phyloP scores from a whole-genome alignment of 2,329 filamentous ascomycete species.

The Emmonsiellopsis sp. region DNA sequence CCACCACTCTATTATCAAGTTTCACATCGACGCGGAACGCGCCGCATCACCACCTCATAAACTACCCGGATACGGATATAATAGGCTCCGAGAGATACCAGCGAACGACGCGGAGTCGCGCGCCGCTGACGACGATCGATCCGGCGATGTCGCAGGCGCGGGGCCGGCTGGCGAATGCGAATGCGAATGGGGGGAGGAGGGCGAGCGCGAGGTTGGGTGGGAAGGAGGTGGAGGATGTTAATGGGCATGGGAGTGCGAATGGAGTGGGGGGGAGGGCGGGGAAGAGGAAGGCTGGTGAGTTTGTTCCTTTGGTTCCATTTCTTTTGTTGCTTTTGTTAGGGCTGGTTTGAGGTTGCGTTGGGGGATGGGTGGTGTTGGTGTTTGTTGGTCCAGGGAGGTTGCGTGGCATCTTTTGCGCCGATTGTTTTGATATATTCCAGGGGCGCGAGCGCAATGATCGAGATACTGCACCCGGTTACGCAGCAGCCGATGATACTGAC shows the following conservation, averaged over 20 bases:
- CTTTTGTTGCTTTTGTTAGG: slow-evolving; percentile 1
- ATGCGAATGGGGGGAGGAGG: not conserved
- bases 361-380: not conserved
- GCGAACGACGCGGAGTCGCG: slow-evolving; percentile 5
- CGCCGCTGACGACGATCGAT: slow-evolving; percentile 3
- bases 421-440: not conserved
- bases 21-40: slow-evolving; percentile 1
- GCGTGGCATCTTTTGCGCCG: not conserved
- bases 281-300: slow-evolving; percentile 38
- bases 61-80: not conserved
- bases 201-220: slow-evolving; percentile 2
- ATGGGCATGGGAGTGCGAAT: slow-evolving; percentile 2
- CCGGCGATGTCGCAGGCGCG: slow-evolving; percentile 9
- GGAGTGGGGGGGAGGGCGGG: slow-evolving; percentile 14
- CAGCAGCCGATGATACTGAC: slow-evolving; percentile 2
- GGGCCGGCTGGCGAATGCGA: slow-evolving; percentile 4
- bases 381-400: not conserved
- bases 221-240: slow-evolving; percentile 1
- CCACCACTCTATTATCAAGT: slow-evolving; percentile 1
- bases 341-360: not conserved
- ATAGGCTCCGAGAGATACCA: slow-evolving; percentile 1
- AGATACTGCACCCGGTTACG: too few relatives aligned
- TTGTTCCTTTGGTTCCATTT: not conserved
- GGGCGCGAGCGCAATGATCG: too few relatives aligned
- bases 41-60: slow-evolving; percentile 1